phyloP scores from a whole-genome alignment of 106 monocot genomes.

The Dendrobium catenatum region DNA sequence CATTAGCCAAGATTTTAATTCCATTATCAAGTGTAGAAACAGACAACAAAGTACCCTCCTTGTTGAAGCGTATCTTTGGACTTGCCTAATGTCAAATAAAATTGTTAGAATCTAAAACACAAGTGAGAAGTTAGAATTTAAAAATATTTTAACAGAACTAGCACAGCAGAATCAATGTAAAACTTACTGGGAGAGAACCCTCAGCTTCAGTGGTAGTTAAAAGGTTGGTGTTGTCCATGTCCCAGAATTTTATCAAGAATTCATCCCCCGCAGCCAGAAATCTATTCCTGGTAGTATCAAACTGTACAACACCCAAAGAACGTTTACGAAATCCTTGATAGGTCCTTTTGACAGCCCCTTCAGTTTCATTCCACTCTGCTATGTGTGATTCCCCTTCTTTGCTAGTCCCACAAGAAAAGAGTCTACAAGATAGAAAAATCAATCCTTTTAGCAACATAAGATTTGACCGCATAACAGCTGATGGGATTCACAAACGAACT shows the following conservation, averaged over 20 bases:
- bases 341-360: constrained; percentile 79
- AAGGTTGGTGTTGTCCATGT: constrained; percentile 67
- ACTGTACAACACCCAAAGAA: constrained; percentile 60
- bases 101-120: constrained; percentile 3
- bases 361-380: constrained; percentile 93
- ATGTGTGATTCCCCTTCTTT: constrained; percentile 75
- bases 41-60: constrained; percentile 79
- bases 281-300: constrained; percentile 75
- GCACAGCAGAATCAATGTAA: background rate
- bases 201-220: constrained; percentile 66
- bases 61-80: constrained; percentile 79
- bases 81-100: constrained; percentile 30
- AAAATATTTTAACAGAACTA: background rate
- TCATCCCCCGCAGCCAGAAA: constrained; percentile 87
- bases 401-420: constrained; percentile 90
- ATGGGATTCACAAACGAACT: background rate
- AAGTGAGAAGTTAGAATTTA: background rate
- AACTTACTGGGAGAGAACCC: constrained; percentile 66
- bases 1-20: constrained; percentile 81
- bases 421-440: constrained; percentile 32
- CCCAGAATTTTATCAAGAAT: constrained; percentile 79
- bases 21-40: constrained; percentile 66
- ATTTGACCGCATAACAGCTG: background rate
- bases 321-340: constrained; percentile 67
- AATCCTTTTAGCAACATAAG: background rate